Percentiles rank a stretch among this genome's conserved stretches.
Evolutionary conservation across 2,329 filamentous ascomycete species (phyloP).

Genomic region (Paraphoma sp.): DNA sequence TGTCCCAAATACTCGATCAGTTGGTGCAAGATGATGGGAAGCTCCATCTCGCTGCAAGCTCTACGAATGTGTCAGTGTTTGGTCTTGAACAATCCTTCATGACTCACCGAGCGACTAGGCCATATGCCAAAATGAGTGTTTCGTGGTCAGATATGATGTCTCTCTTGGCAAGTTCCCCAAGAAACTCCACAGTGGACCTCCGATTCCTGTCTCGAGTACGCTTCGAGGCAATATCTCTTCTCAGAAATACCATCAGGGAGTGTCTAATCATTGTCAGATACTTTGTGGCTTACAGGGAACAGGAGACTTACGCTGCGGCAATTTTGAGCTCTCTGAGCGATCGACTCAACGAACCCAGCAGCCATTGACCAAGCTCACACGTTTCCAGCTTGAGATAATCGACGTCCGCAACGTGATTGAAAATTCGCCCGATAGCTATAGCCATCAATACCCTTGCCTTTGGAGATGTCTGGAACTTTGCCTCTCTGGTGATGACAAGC

Average conservation of each 20-base stretch:
- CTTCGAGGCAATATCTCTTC: constrained; percentile 53
- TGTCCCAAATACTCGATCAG: constrained; percentile 88
- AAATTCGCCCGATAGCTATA: constrained; percentile 66
- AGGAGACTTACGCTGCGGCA: constrained; percentile 68
- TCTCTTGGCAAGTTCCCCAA: constrained; percentile 75
- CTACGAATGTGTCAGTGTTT: constrained; percentile 45
- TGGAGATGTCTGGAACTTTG: constrained; percentile 36
- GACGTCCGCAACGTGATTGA: constrained; percentile 68
- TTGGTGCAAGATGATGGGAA: constrained; percentile 83
- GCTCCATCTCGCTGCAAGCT: constrained; percentile 77
- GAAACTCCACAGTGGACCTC: constrained; percentile 70
- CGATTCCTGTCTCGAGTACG: constrained; percentile 68
- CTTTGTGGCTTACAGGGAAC: not conserved
- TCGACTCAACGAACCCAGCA: constrained; percentile 80
- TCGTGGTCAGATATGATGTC: constrained; percentile 74
- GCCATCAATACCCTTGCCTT: constrained; percentile 42
- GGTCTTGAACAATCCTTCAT: not conserved
- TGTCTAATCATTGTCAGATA: constrained; percentile 52
- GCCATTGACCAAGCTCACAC: constrained; percentile 78
- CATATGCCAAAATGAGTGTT: constrained; percentile 84
- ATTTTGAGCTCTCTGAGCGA: constrained; percentile 85
- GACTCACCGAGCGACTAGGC: constrained; percentile 74
- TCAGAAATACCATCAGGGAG: constrained; percentile 71
- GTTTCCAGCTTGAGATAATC: constrained; percentile 70
- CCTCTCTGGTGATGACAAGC: constrained; percentile 36